Evolutionary conservation across 805 yeast species (phyloP).

Genomic region (Saturnispora bothae): DNA sequence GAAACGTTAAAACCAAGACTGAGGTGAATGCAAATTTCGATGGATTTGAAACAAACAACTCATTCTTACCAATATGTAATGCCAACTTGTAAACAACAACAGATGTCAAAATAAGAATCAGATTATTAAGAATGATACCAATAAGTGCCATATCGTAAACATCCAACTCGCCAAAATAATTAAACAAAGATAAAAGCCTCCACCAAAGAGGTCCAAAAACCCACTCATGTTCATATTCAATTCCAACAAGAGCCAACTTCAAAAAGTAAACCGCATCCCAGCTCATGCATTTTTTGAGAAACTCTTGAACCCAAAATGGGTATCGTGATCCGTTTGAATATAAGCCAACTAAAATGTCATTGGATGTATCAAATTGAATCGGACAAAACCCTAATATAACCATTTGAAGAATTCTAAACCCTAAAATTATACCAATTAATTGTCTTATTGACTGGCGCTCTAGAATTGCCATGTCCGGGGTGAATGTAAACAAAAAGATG

Average conservation of each 20-base stretch:
- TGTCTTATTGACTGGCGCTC: neutral
- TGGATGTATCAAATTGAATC: constrained; percentile 39
- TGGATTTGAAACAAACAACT: neutral
- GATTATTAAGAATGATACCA: constrained; percentile 41
- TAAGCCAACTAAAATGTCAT: constrained; percentile 26
- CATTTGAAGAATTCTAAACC: constrained; percentile 30
- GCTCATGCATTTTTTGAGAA: constrained; percentile 45
- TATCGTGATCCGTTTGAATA: constrained; percentile 11
- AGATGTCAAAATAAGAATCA: constrained; percentile 40
- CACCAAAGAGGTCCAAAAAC: constrained; percentile 83
- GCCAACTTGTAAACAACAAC: constrained; percentile 44
- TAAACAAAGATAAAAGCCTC: constrained; percentile 24
- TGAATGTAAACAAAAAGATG: neutral
- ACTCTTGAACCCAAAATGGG: constrained; percentile 7
- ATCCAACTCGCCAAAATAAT: constrained; percentile 10
- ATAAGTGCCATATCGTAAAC: constrained; percentile 37
- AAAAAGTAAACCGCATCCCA: constrained; percentile 86
- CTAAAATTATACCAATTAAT: neutral
- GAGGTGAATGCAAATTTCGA: constrained; percentile 12
- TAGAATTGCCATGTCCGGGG: neutral
- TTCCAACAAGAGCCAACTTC: constrained; percentile 40
- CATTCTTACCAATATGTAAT: constrained; percentile 10
- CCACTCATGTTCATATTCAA: constrained; percentile 76
- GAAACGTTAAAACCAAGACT: constrained; percentile 38
- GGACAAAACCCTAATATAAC: constrained; percentile 32